Base-by-base conservation (phyloP, 2,329 filamentous ascomycete genomes). In the Stachybotrys chlorohalonatus region DNA sequence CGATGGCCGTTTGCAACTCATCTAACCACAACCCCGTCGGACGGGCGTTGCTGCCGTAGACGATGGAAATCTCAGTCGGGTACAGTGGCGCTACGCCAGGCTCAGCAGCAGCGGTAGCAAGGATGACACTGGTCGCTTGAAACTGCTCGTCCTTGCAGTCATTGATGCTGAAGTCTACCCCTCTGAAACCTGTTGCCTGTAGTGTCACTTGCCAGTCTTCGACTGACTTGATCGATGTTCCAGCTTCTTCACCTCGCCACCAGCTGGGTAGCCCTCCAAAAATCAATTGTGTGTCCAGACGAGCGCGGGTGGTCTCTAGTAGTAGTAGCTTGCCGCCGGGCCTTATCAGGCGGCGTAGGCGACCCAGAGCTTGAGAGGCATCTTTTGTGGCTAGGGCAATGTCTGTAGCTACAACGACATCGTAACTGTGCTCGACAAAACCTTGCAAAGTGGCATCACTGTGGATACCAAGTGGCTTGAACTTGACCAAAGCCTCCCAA, bases 341-440 rank as follows among this genome's bases (percentile, higher is more conserved):
- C 39, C 31, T 52, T 15, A 52, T 11, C 32, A 52, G 15, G 6
- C 24, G 2, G 36, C 39, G 36, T n/a, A 46, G 4, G 31, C 47
- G 45, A 9, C 45, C 13, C 7, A 52, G 6, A 24, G 32, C n/a
- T 11, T 52, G 11, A 7, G 11, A 9, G 15, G 47, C 5, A 30
- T 52, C 47, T 5, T n/a, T 8, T 6, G 39, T 47, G 15, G n/a
- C n/a, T 31, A 46, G 36, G 1, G 47, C 16, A 5, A 24, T 6
- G 9, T 52, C 15, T n/a, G 6, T 46, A 6, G 39, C 53, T n/a
- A 55, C 47, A 15, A 55, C 45, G 11, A 55, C 36, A 32, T 55
- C 53, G 30, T 52, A 55, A 16, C 15, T 17, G 2, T 45, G 39
- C 8, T 17, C 16, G 24, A 49, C n/a, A 15, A 55, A 52, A 5